Evolutionary conservation across 306 rosid species (phyloP).

Genomic region (Medicago arabica): DNA sequence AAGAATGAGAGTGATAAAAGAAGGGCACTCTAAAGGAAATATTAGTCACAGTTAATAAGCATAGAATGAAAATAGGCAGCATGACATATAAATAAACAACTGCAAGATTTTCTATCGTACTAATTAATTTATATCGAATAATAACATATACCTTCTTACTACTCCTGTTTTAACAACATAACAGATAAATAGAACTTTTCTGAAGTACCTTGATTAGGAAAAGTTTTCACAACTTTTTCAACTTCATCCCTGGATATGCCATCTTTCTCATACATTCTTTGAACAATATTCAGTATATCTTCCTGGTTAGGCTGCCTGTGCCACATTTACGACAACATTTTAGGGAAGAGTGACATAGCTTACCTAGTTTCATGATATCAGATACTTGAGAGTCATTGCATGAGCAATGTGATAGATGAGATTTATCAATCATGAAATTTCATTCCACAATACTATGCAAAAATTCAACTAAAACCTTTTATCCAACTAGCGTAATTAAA

Average conservation of each 20-base stretch:
- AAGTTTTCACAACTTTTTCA: constrained; percentile 61
- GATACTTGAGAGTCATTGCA: constrained; percentile 21
- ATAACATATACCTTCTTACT: constrained; percentile 25
- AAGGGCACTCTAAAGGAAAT: constrained; percentile 9
- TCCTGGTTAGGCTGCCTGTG: constrained; percentile 92
- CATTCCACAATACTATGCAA: too few relatives aligned
- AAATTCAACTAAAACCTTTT: too few relatives aligned
- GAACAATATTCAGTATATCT: constrained; percentile 88
- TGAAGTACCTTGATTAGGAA: constrained; percentile 86
- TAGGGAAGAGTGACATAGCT: constrained; percentile 41
- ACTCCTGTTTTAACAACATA: constrained; percentile 9
- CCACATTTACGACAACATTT: constrained; percentile 48
- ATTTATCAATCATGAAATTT: too few relatives aligned
- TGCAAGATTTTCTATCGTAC: not conserved
- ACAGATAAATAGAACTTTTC: constrained; percentile 19
- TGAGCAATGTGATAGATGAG: constrained; percentile 25
- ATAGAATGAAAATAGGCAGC: constrained; percentile 34
- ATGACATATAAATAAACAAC: constrained; percentile 19
- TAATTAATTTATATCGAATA: not conserved
- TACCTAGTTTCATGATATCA: constrained; percentile 33
- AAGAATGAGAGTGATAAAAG: constrained; percentile 33
- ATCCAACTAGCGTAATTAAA: too few relatives aligned
- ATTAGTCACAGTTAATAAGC: not conserved
- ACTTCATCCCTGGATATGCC: constrained; percentile 84
- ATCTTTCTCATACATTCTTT: constrained; percentile 87